These are phyloP conservation scores for Curvularia sp. DNA, from an alignment of 2,329 filamentous ascomycete species.

Conservation along the genomic window DNA sequence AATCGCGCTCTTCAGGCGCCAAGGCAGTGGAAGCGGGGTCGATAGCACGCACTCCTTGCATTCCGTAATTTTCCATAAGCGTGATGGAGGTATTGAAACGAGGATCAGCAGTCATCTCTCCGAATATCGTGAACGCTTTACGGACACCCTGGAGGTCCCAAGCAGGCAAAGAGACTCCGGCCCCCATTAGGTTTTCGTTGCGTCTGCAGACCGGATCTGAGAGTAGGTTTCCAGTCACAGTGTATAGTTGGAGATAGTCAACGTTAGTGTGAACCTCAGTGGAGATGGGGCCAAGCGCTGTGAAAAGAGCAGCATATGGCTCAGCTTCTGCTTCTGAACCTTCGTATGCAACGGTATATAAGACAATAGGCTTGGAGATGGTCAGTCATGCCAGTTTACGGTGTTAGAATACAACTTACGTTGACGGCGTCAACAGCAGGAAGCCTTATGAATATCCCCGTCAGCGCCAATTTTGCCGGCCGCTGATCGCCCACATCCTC, in stretches of 20 bases:
- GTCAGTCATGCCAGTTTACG: background rate
- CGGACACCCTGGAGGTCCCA: constrained; percentile 28
- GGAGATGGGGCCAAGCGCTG: constrained; percentile 21
- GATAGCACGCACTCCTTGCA: constrained; percentile 24
- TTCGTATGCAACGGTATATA: constrained; percentile 29
- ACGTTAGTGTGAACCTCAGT: constrained; percentile 16
- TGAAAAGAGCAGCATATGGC: constrained; percentile 25
- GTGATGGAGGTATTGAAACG: constrained; percentile 27
- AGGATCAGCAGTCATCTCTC: constrained; percentile 26
- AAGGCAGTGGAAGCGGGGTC: constrained; percentile 20
- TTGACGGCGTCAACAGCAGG: constrained; percentile 23
- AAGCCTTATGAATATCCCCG: constrained; percentile 20
- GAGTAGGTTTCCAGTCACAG: constrained; percentile 24
- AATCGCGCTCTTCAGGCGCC: constrained; percentile 42
- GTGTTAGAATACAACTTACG: constrained; percentile 9
- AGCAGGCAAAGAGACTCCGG: constrained; percentile 24
- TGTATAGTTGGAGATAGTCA: constrained; percentile 27
- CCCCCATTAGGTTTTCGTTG: constrained; percentile 24
- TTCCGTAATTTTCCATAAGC: constrained; percentile 33
- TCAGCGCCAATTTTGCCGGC: constrained; percentile 19
- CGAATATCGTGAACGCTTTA: constrained; percentile 26
- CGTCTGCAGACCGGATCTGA: constrained; percentile 16
- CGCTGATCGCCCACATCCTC: constrained; percentile 9
- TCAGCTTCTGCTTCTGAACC: constrained; percentile 24
- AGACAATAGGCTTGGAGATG: constrained; percentile 17